These are phyloP conservation scores for Cenchrus purpureus DNA, from an alignment of 176 grass and related monocot species.

Conservation along the genomic window DNA sequence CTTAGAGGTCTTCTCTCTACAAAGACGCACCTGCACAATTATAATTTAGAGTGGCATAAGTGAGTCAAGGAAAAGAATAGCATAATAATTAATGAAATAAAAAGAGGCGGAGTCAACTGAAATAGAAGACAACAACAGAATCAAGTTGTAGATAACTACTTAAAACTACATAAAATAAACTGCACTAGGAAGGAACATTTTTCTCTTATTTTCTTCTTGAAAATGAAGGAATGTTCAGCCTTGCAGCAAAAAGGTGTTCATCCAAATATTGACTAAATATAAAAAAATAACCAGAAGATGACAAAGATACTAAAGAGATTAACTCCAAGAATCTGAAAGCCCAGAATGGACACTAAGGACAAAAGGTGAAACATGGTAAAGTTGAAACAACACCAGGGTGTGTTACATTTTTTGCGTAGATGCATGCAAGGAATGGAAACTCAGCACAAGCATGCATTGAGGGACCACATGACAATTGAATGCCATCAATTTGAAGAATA, in stretches of 20 bases:
- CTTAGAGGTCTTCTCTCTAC: constrained; percentile 83
- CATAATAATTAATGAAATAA: background rate
- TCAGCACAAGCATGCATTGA: constrained; percentile 12
- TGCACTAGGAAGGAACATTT: background rate
- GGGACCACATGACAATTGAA: constrained; percentile 16
- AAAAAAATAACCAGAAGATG: background rate
- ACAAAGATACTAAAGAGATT: constrained; percentile 6
- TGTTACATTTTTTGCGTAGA: background rate
- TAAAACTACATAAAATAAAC: constrained; percentile 1
- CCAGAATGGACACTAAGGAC: background rate
- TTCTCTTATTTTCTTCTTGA: background rate
- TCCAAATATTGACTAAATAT: constrained; percentile 18
- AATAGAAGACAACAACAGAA: background rate
- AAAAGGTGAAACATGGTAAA: background rate
- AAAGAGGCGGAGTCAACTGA: background rate
- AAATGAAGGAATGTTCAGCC: constrained; percentile 8
- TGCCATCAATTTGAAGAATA: background rate
- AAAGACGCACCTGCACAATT: constrained; percentile 87
- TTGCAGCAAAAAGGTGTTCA: background rate
- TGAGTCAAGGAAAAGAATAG: constrained; percentile 22
- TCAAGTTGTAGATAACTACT: constrained; percentile 13
- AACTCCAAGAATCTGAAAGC: constrained; percentile 14
- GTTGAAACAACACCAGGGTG: background rate
- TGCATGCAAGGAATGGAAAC: constrained; percentile 15
- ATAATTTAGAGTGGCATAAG: constrained; percentile 28